Percentiles rank a stretch among this genome's conserved stretches.
phyloP scores from a whole-genome alignment of 768 basidiomycete species.

The Kwoniella pini region DNA sequence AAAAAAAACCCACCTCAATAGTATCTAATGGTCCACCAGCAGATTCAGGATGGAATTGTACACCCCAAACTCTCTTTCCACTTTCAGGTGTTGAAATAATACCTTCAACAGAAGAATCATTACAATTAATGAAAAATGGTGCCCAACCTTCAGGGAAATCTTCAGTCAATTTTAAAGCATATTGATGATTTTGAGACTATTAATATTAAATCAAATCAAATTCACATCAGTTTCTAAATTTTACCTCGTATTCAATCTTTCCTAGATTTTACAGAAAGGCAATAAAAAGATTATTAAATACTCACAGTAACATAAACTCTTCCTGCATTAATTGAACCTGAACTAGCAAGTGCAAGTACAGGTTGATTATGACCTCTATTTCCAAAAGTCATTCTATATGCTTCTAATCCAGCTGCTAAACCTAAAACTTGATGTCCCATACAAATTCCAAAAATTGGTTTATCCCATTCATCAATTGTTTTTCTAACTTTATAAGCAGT shows the following conservation, averaged over 20 bases:
- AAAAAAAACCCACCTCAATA: slow-evolving; percentile 69
- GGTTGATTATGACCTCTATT: slow-evolving; percentile 99
- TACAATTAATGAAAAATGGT: slow-evolving; percentile 99
- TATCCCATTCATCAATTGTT: slow-evolving; percentile 84
- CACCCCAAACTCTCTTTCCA: slow-evolving; percentile 92
- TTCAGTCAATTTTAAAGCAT: slow-evolving; percentile 89
- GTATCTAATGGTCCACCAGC: slow-evolving; percentile 98
- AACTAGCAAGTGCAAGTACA: slow-evolving; percentile 88
- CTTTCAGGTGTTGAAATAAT: slow-evolving; percentile 91
- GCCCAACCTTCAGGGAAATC: slow-evolving; percentile 97
- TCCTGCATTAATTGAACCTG: slow-evolving; percentile 91
- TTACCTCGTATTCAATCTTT: neutral
- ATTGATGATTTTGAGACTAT: slow-evolving; percentile 83
- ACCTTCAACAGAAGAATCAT: slow-evolving; percentile 97
- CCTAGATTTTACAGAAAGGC: too few species aligned
- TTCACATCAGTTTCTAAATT: neutral
- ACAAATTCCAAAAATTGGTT: slow-evolving; percentile 95
- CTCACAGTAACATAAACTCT: slow-evolving; percentile 83
- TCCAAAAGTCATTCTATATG: slow-evolving; percentile 99
- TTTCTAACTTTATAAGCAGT: slow-evolving; percentile 76
- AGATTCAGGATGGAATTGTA: slow-evolving; percentile 99
- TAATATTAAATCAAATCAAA: too few species aligned
- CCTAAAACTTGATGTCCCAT: slow-evolving; percentile 99
- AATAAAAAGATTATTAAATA: too few species aligned
- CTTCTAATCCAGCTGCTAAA: slow-evolving; percentile 93